A percentile compares a stretch with the other conserved stretches of the same genome.
Conservation (phyloP, 805 yeast genomes). For the Candida endomychidarum region DNA sequence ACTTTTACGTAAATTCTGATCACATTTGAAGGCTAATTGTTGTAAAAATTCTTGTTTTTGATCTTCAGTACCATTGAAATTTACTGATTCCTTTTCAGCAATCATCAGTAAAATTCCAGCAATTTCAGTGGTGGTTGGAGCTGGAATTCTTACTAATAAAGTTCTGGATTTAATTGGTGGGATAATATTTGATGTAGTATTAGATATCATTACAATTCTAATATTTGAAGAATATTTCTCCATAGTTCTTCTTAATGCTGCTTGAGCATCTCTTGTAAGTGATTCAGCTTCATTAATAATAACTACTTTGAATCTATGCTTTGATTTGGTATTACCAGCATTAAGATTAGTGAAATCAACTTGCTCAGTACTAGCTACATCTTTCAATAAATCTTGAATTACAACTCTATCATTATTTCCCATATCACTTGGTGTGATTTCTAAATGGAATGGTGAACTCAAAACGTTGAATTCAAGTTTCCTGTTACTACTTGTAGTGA, state of each 20-base stretch:
- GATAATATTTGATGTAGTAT: constrained; percentile 87
- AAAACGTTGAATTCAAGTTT: constrained; percentile 90
- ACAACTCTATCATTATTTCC: constrained; percentile 95
- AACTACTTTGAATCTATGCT: constrained; percentile 71
- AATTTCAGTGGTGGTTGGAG: constrained; percentile 70
- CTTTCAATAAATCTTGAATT: constrained; percentile 90
- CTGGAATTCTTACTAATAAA: constrained; percentile 78
- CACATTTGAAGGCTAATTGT: constrained; percentile 53
- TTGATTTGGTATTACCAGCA: constrained; percentile 41
- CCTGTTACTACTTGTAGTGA: constrained; percentile 68
- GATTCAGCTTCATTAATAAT: constrained; percentile 91
- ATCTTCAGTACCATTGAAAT: constrained; percentile 33
- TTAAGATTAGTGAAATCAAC: constrained; percentile 58
- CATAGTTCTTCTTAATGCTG: constrained; percentile 94
- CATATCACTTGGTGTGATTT: constrained; percentile 95
- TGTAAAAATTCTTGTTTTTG: constrained; percentile 38
- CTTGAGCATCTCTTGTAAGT: constrained; percentile 89
- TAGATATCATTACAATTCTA: constrained; percentile 80
- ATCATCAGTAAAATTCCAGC: constrained; percentile 53
- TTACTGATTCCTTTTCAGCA: constrained; percentile 53
- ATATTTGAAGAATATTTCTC: constrained; percentile 89
- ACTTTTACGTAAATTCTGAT: constrained; percentile 76
- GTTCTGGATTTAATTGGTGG: constrained; percentile 95
- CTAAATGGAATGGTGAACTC: constrained; percentile 88
- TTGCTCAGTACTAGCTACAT: constrained; percentile 92